Percentiles rank a stretch among this genome's conserved stretches.
phyloP scores from a whole-genome alignment of 805 yeast species.

The Candida krabiensis region DNA sequence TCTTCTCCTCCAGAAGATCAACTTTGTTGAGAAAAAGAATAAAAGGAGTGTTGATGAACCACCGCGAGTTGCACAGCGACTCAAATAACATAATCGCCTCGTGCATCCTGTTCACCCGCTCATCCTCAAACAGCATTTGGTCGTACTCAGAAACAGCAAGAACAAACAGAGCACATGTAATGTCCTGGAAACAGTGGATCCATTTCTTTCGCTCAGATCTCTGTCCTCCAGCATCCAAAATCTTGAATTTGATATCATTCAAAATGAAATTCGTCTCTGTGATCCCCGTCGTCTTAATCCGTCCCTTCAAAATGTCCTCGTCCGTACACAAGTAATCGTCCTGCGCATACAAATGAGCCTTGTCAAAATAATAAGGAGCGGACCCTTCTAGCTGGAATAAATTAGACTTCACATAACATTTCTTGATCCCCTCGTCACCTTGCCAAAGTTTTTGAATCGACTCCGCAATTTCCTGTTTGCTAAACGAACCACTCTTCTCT shows the following conservation, averaged over 20 bases:
- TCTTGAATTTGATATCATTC: conserved; percentile 62
- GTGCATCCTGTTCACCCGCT: conserved; percentile 82
- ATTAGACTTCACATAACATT: conserved; percentile 59
- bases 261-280: conserved; percentile 81
- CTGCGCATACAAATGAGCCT: conserved; percentile 63
- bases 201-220: conserved; percentile 88
- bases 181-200: conserved; percentile 92
- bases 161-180: conserved; percentile 85
- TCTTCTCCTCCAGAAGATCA: conserved; percentile 75
- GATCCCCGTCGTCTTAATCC: conserved; percentile 95
- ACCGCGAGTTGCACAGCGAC: conserved; percentile 76
- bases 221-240: conserved; percentile 97
- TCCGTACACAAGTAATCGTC: conserved; percentile 70
- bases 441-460: conserved; percentile 74
- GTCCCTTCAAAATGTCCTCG: conserved; percentile 82
- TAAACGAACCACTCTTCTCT: conserved; percentile 4
- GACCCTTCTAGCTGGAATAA: conserved; percentile 85
- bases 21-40: conserved; percentile 87
- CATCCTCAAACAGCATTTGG: conserved; percentile 88
- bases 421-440: conserved; percentile 63
- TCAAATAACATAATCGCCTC: conserved; percentile 86
- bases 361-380: conserved; percentile 77
- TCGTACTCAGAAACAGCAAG: conserved; percentile 91
- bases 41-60: conserved; percentile 86
- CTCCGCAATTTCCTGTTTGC: conserved; percentile 59